phyloP scores from a whole-genome alignment of 768 basidiomycete species.

The Lactifluus pinguis region DNA sequence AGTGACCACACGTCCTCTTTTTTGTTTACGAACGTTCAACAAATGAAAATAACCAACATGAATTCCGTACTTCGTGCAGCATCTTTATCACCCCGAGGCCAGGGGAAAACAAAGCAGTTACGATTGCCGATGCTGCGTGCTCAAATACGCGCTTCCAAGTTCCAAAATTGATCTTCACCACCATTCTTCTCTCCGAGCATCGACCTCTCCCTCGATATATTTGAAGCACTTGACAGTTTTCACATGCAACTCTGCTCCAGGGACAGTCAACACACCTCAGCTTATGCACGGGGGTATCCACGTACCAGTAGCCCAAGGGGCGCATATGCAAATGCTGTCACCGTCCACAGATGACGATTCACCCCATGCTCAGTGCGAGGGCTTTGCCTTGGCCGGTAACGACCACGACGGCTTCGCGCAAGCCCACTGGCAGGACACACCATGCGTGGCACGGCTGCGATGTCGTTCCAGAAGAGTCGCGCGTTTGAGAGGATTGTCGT shows the following conservation, averaged over 20 bases:
- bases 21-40: too few species aligned
- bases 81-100: background rate
- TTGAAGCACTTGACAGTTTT: constrained; percentile 92
- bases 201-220: constrained; percentile 82
- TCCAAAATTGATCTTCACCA: constrained; percentile 19
- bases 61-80: background rate
- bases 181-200: constrained; percentile 44
- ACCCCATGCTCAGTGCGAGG: constrained; percentile 78
- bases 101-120: background rate
- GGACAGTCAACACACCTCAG: background rate
- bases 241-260: constrained; percentile 61
- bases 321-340: constrained; percentile 77
- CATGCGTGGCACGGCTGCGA: constrained; percentile 73
- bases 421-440: constrained; percentile 65
- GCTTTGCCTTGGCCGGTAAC: constrained; percentile 81
- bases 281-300: background rate
- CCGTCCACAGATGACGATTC: constrained; percentile 77
- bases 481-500: constrained; percentile 83
- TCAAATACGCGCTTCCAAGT: constrained; percentile 6
- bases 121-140: background rate
- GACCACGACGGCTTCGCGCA: constrained; percentile 76
- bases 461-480: constrained; percentile 81
- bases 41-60: too few species aligned
- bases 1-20: too few species aligned
- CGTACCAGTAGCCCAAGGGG: constrained; percentile 70